These are phyloP conservation scores for Colletotrichum sp. DNA, from an alignment of 2,329 filamentous ascomycete species.

Conservation along the genomic window DNA sequence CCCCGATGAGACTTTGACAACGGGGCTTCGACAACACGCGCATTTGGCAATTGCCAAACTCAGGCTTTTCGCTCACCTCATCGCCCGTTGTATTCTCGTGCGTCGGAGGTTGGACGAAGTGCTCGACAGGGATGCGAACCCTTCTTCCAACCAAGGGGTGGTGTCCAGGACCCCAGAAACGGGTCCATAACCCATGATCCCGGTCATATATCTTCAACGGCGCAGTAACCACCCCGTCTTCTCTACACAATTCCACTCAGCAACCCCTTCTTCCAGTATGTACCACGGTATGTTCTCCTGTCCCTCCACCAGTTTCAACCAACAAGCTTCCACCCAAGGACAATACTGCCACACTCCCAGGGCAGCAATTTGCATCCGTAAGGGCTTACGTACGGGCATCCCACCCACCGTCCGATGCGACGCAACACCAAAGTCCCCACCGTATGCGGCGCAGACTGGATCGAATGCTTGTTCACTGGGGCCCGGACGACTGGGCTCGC, in stretches of 20 bases:
- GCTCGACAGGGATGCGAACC: neutral
- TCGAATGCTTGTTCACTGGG: neutral
- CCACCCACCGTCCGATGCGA: neutral
- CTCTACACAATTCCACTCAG: neutral
- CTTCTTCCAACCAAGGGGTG: neutral
- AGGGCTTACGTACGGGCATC: neutral
- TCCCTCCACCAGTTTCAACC: neutral
- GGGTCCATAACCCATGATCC: neutral
- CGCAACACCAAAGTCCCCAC: neutral
- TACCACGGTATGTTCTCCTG: neutral
- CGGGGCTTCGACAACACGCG: neutral
- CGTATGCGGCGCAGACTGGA: neutral
- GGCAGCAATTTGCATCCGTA: neutral
- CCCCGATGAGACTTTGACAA: neutral
- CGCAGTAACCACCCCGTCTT: neutral
- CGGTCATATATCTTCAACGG: neutral
- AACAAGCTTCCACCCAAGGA: neutral
- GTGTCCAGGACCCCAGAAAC: neutral
- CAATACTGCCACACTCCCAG: neutral
- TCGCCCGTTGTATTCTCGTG: neutral
- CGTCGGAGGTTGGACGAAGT: neutral
- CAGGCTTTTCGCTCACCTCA: neutral
- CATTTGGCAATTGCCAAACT: neutral
- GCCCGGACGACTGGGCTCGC: neutral
- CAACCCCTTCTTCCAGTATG: neutral